phyloP scores from a whole-genome alignment of 371 early-diverging fungal genomes.

The Syncephalastrum monosporum region DNA sequence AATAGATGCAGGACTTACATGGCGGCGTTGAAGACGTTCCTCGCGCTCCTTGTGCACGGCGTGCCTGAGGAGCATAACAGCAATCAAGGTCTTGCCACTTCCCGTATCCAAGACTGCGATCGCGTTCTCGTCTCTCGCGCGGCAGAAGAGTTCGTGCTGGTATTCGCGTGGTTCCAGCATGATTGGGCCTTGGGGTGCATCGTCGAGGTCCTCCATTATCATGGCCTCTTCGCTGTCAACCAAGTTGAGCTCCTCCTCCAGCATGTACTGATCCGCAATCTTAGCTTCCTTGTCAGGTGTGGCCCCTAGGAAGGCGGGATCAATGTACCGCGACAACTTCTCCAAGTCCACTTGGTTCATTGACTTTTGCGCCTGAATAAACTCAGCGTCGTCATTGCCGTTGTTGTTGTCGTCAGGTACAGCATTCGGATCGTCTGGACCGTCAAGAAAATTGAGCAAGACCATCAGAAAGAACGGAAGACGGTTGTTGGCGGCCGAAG shows the following conservation, averaged over 20 bases:
- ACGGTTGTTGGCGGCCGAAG: too few relatives aligned
- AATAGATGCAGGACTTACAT: slow-evolving; percentile 27
- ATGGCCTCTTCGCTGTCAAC: slow-evolving; percentile 17
- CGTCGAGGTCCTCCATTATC: slow-evolving; percentile 10
- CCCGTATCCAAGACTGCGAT: slow-evolving; percentile 92
- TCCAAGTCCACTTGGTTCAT: slow-evolving; percentile 33
- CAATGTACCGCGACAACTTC: slow-evolving; percentile 25
- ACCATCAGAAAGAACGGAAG: too few relatives aligned
- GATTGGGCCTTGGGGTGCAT: slow-evolving; percentile 7
- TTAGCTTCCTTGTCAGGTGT: slow-evolving; percentile 23
- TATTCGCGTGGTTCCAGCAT: slow-evolving; percentile 64
- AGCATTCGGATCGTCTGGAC: too few relatives aligned
- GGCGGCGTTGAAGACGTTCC: slow-evolving; percentile 26
- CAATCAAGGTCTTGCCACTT: slow-evolving; percentile 90
- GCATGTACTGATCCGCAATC: slow-evolving; percentile 19
- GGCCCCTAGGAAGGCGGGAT: slow-evolving; percentile 32
- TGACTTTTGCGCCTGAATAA: slow-evolving; percentile 7
- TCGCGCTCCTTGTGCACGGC: slow-evolving; percentile 45
- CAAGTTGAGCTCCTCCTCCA: slow-evolving; percentile 28
- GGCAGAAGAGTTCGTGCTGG: slow-evolving; percentile 73
- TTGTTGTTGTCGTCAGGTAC: too few relatives aligned
- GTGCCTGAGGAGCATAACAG: slow-evolving; percentile 81
- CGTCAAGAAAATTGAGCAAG: too few relatives aligned
- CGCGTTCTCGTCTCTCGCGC: slow-evolving; percentile 70
- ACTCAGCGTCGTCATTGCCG: background rate